Evolutionary conservation across 1,139 yeast species (phyloP), one percentile per base, ranked within the genome.

Genomic region (Candida tropicalis): DNA sequence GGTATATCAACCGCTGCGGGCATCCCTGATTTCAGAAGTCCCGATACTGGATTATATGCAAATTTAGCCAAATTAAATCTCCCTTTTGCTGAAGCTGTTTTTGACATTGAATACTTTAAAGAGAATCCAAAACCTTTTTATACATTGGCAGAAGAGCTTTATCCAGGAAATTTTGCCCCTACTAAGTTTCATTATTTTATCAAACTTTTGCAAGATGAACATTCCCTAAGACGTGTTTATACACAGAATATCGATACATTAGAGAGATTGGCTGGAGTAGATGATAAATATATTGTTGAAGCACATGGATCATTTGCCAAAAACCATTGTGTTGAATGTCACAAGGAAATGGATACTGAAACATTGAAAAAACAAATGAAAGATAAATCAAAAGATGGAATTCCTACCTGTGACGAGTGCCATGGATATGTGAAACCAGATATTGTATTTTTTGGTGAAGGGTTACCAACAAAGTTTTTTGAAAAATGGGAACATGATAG

Each of bases 81-180:
- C 38, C 98, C 98, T 4, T 90, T 80, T 58, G 95, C 98, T 0
- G 99, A 91, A 61, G 97, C 97, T 0, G 97, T 93, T 1, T 93
- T 91, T 62, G 98, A 90, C 58, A 84, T 91, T 26, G 90, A 83
- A 25, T 93, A 81, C 62, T 88, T 89, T 60, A 67, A 75, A 40
- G 73, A 83, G 44, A 76, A 79, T 41, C 98, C 98, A 0, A 73
- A 79, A 50, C 95, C 97, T 0, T 91, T 91, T 59, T 90, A 87
- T 56, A 81, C 88, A 0, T 70, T 91, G 43, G 95, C 97, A 0
- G 79, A 79, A 13, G 97, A 89, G 54, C 69, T 93, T 41, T 88
- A 83, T 54, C 99, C 99, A 0, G 96, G 96, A 0, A 84, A 84
- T 51, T 91, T 82, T 59, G 66, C 78, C 36, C 98, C 98, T 0